Base-by-base conservation (phyloP, 2,329 filamentous ascomycete genomes). In the Ilyonectria destructans region DNA sequence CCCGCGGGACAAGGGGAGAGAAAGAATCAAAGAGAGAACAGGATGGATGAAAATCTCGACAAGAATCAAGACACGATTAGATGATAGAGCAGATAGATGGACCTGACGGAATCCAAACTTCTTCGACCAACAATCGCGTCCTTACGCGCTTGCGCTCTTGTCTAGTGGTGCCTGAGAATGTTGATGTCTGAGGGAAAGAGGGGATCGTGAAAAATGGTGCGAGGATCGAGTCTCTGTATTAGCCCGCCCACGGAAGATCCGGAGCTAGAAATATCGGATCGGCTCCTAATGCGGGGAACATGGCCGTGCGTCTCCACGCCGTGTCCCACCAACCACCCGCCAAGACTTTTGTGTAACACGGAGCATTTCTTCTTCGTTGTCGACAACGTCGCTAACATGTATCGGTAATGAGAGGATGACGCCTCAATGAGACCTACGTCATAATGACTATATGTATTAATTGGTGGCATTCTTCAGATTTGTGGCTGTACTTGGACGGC, bases 61-160 rank as follows among this genome's bases (percentile, higher is more conserved):
- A 45, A 52, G 55, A 49, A 48, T 35, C 52, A 51, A 67, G 54
- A 62, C 21, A 67, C 15, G 64, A 62, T 58, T 61, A 58, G 58
- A 67, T 52, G 64, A 62, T 62, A 67, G 58, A 67, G 64, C 37
- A 58, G 58, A 67, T 62, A 67, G 64, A 67, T 37, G 56, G 56
- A 59, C 62, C 62, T 58, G 37, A 65, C 45, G 52, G 46, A 58
- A 58, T 46, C 58, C 46, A 54, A 45, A 58, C 46, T 55, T 61
- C 52, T 58, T 67, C 46, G 64, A 51, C 58, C 58, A 58, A 58
- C 33, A 21, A 33, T 19, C 19, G 40, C 6, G 40, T 43, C n/a
- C 15, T 43, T 19, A 7, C 5, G 40, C n/a, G 40, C 15, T 43
- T 43, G 7, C n/a, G 26, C 19, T 43, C 15, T 1, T 43, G 40